Evolutionary conservation across 1,284 basidiomycete genomes (phyloP), one percentile per base, ranked within the genome.

Genomic region (Tylopilus sp.): DNA sequence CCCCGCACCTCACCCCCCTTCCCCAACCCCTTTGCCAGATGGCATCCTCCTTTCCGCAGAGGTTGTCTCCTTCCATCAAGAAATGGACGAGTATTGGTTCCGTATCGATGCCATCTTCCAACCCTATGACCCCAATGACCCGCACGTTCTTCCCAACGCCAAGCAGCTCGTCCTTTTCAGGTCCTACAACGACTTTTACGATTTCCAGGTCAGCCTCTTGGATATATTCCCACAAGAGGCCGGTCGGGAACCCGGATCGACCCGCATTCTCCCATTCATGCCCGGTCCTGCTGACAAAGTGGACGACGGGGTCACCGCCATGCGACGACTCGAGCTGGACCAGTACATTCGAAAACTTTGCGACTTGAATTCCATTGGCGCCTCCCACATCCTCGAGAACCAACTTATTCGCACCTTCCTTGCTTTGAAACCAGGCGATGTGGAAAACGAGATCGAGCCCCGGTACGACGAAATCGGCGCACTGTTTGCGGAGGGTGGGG

Each of bases 1-100:
- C 0, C 31, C 59, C 11, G 15, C 51, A 2, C 46, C 52, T 16
- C 67, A 65, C 1, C 57, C 69, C 40, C 65, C 67, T 34, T 64
- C 67, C 8, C 71, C 72, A n/a, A 71, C 76, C 43, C 65, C 73
- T 35, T 74, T 92, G 8, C 89, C 86, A 8, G 82, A 84, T 23
- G 95, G 96, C 35, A 82, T 95, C 44, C 80, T 98, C 55, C 79
- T 92, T 6, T 81, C 84, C 23, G 92, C 93, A n/a, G 84, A 87
- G 51, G 92, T 99, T 44, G 90, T 94, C 49, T 95, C 93, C 11
- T 98, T 97, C 76, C 97, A 99, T 71, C 89, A 83, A 64, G 97
- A 99, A 68, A 89, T 89, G 74, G 86, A 92, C 13, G 90, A 96
- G 61, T 98, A 94, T 70, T 98, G 96, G 94, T 99, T 98, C 80